Base-by-base conservation (phyloP, 441 rosid genomes). In the Pelargonium cotyledonis region DNA sequence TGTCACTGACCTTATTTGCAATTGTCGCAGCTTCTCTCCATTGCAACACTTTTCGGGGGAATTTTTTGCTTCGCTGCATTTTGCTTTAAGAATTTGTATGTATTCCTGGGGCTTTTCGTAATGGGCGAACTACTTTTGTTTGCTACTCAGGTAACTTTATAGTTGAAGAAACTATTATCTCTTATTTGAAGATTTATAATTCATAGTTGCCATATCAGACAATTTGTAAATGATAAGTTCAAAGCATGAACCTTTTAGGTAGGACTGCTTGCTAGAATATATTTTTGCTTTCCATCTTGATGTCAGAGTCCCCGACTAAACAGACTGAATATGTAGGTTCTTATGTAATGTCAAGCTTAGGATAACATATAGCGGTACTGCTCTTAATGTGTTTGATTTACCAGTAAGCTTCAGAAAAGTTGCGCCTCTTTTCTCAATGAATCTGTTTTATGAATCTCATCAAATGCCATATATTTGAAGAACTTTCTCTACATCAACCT, bases 41-140 rank as follows among this genome's bases (percentile, higher is more conserved):
- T 69, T 19, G 75, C 87, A 68, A 91, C 97, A 15, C 81, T 94
- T 76, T 4, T 84, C 18, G 99, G 99, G 61, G 99, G 87, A 65
- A 47, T 81, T 57, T 89, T 84, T 75, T 94, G 99, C 82, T 94
- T 94, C 60, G 65, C 73, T 70, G 95, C 97, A 75, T 94, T 94
- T 78, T 91, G 94, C 72, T 83, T 81, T 49, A 89, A 89, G 83
- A 91, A 78, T 92, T 76, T 94, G 96, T 91, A 91, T 62, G 77
- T 78, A 71, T 94, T 94, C 83, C 85, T 94, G 72, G 96, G 84
- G 66, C 79, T 94, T 63, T 94, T 94, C 58, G 85, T 91, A 51
- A 70, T 91, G 67, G 97, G 97, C 60, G 99, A 94, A 78, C 81
- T 94, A 19, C 86, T 94, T 68, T 78, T 94, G 78, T 94, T 94